These are phyloP conservation scores for Simplicillium aogashimaense DNA, from an alignment of 2,329 filamentous ascomycete genomes.

Conservation along the genomic window DNA sequence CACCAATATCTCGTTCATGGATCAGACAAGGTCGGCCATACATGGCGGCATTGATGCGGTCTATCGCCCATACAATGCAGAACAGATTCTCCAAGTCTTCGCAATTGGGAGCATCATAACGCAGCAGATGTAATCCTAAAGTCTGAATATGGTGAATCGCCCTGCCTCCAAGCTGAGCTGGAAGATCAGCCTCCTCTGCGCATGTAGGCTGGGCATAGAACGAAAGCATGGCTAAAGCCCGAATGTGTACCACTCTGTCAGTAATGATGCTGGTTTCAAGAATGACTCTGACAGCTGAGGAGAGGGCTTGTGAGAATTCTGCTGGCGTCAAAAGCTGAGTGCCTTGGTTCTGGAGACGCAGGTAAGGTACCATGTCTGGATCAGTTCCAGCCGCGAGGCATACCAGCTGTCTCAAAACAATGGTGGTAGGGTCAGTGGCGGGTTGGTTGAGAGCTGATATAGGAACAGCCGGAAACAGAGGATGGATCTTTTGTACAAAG, in stretches of 20 bases:
- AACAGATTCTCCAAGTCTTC: slow-evolving; percentile 40
- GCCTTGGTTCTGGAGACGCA: slow-evolving; percentile 31
- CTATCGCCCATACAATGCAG: slow-evolving; percentile 51
- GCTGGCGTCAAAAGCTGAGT: slow-evolving; percentile 28
- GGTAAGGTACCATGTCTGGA: slow-evolving; percentile 29
- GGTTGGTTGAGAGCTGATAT: slow-evolving; percentile 19
- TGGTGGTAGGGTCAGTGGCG: slow-evolving; percentile 22
- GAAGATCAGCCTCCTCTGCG: slow-evolving; percentile 42
- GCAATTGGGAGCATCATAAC: slow-evolving; percentile 26
- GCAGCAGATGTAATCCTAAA: slow-evolving; percentile 41
- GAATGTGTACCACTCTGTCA: slow-evolving; percentile 44
- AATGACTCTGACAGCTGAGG: slow-evolving; percentile 36
- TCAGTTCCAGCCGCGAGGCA: slow-evolving; percentile 45
- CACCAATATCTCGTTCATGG: slow-evolving; percentile 50
- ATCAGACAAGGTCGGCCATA: slow-evolving; percentile 50
- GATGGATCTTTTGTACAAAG: slow-evolving; percentile 43
- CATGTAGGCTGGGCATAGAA: slow-evolving; percentile 48
- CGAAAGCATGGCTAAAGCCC: slow-evolving; percentile 42
- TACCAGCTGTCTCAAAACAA: slow-evolving; percentile 42
- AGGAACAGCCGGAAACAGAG: slow-evolving; percentile 42
- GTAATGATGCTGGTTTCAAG: slow-evolving; percentile 44
- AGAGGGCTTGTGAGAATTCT: slow-evolving; percentile 38
- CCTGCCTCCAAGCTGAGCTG: slow-evolving; percentile 40
- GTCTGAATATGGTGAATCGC: slow-evolving; percentile 50
- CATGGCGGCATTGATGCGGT: slow-evolving; percentile 49